Base-by-base conservation (phyloP, 2,329 filamentous ascomycete genomes). In the Neofusicoccum sp. region DNA sequence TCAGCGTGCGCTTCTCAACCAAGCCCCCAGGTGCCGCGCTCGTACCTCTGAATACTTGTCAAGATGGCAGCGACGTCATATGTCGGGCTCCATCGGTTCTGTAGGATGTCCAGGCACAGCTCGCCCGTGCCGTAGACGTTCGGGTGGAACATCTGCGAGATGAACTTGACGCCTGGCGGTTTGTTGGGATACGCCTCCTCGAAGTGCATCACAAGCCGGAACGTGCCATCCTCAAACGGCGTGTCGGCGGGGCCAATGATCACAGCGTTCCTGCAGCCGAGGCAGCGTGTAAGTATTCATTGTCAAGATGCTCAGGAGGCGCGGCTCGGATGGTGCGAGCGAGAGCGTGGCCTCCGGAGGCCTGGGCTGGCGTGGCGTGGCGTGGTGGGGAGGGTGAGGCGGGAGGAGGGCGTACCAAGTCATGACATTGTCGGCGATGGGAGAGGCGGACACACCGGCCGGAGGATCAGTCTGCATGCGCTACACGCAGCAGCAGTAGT, bases 121-220 rank as follows among this genome's bases (percentile, higher is more conserved):
- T 99, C 95, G 63, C 95, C 95, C 0, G 93, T 98, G 58, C 90
- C 93, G 74, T 99, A 99, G 61, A 99, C 95, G 72, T 99, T 99
- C 16, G 95, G 95, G 70, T 99, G 95, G 77, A 99, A 99, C 95
- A 99, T 99, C 75, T 95, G 87, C 76, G 91, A 96, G 75, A 99
- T 96, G 75, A 99, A 99, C 74, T 98, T 98, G 78, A 98, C 95
- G 34, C 92, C 90, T 0, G 95, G 95, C 4, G 95, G 95, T 76
- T 98, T 98, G 79, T 98, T 99, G 31, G 95, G 95, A 70, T 99
- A 99, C 71, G 96, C 93, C 76, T 99, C 95, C 74, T 98, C 95
- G 69, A 99, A 99, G 73, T 97, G 92, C 93, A 99, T 98, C 56
- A 98, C 93, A 9, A 99, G 87, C 66, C 93, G 85, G 76, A 99